Conservation (phyloP, 2,329 filamentous ascomycete species). For the Diaporthe ilicicola region DNA sequence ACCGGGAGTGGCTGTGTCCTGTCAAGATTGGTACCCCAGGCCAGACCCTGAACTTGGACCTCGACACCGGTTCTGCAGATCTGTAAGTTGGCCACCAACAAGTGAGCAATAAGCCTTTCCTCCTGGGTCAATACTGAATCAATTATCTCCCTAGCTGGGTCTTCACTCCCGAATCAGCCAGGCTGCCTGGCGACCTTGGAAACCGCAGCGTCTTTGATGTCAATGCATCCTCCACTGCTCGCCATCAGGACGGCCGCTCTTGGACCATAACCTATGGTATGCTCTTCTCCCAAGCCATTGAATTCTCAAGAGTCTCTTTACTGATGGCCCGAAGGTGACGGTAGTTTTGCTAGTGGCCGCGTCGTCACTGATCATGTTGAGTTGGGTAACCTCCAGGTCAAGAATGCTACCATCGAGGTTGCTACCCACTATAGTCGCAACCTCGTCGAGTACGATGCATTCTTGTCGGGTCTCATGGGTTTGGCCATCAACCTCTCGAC, state of each 20-base stretch:
- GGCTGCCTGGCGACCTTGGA: conserved; percentile 53
- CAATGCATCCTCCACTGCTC: conserved; percentile 53
- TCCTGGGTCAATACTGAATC: conserved; percentile 10
- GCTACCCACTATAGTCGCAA: conserved; percentile 53
- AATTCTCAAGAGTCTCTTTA: neutral
- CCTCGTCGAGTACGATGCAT: conserved; percentile 49
- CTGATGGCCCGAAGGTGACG: conserved; percentile 48
- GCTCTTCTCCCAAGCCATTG: conserved; percentile 44
- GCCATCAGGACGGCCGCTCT: conserved; percentile 48
- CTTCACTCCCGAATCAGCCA: conserved; percentile 56
- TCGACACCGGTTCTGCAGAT: conserved; percentile 72
- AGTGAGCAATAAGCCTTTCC: neutral
- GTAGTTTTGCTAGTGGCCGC: conserved; percentile 53
- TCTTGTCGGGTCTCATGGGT: conserved; percentile 61
- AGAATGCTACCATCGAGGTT: conserved; percentile 58
- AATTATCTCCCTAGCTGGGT: conserved; percentile 54
- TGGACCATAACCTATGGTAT: conserved; percentile 61
- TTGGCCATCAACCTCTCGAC: conserved; percentile 57
- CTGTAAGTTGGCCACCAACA: conserved; percentile 62
- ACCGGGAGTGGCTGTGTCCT: conserved; percentile 67
- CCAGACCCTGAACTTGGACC: conserved; percentile 70
- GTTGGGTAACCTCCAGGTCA: conserved; percentile 54
- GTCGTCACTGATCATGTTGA: conserved; percentile 60
- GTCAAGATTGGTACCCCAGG: conserved; percentile 67
- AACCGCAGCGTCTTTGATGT: conserved; percentile 55